A percentile compares a stretch with the other conserved stretches of the same genome.
These are phyloP conservation scores for Baudoinia panamericana DNA, from an alignment of 495 filamentous ascomycete genomes.

Conservation along the genomic window DNA sequence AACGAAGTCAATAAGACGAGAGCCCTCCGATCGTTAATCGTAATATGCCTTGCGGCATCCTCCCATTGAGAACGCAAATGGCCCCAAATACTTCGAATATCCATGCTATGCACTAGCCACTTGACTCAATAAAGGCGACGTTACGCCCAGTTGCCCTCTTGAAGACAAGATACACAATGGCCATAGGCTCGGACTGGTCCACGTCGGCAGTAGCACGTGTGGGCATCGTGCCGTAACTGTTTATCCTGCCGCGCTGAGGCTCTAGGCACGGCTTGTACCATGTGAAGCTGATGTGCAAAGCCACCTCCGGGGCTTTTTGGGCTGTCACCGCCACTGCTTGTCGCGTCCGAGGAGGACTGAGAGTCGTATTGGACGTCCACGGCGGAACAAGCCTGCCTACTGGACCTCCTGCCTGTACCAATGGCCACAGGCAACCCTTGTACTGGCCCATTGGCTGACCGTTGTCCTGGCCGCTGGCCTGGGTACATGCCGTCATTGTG, in stretches of 20 bases:
- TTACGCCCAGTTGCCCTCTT: constrained; percentile 17
- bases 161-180: constrained; percentile 11
- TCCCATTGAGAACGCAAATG: background rate
- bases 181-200: constrained; percentile 12
- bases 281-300: constrained; percentile 23
- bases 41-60: constrained; percentile 18
- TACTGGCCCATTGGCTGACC: constrained; percentile 60
- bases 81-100: too few relatives aligned
- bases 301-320: constrained; percentile 38
- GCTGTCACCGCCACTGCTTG: constrained; percentile 44
- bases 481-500: constrained; percentile 90
- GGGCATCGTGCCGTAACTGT: constrained; percentile 7
- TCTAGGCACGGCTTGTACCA: constrained; percentile 12
- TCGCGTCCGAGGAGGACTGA: constrained; percentile 14
- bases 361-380: constrained; percentile 26
- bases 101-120: too few relatives aligned
- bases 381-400: constrained; percentile 17
- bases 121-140: too few relatives aligned
- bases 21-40: constrained; percentile 6
- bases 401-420: constrained; percentile 42
- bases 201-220: constrained; percentile 13
- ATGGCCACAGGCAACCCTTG: constrained; percentile 75
- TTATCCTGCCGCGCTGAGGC: background rate
- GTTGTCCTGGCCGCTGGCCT: constrained; percentile 50
- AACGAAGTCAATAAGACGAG: too few relatives aligned